These are phyloP conservation scores for Mortierella sp. DNA, from an alignment of 371 early-diverging fungal genomes.

Conservation along the genomic window DNA sequence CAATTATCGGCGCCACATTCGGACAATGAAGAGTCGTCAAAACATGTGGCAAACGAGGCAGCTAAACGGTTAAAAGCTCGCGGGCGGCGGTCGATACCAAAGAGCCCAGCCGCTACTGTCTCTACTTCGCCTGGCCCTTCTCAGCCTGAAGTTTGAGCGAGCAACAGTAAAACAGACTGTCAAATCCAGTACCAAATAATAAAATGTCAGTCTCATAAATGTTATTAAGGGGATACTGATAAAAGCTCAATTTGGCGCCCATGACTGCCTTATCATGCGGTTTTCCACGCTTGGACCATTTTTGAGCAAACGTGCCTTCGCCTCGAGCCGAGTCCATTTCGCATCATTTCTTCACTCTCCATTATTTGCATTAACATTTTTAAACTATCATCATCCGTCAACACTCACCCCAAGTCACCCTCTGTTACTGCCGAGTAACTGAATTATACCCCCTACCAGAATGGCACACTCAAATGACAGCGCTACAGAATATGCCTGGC, in stretches of 20 bases:
- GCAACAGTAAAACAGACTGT: too few relatives aligned
- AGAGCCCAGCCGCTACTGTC: too few relatives aligned
- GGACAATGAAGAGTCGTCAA: not conserved
- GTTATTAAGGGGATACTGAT: too few relatives aligned
- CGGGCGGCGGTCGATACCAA: too few relatives aligned
- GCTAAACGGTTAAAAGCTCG: too few relatives aligned
- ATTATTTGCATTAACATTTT: not conserved
- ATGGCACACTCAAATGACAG: not conserved
- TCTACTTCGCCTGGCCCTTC: too few relatives aligned
- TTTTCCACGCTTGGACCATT: slow-evolving; percentile 20
- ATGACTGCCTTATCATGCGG: not conserved
- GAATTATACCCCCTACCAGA: not conserved
- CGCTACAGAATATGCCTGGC: slow-evolving; percentile 7
- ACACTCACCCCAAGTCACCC: not conserved
- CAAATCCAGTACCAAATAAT: too few relatives aligned
- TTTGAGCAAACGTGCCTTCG: not conserved
- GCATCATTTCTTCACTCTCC: not conserved
- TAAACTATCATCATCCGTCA: not conserved
- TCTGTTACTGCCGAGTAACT: not conserved
- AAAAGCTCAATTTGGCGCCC: too few relatives aligned
- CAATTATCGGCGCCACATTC: not conserved
- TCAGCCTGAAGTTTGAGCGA: too few relatives aligned
- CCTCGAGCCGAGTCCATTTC: not conserved
- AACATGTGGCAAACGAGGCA: not conserved
- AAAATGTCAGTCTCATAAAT: too few relatives aligned